Evolutionary conservation across 2,329 filamentous ascomycete genomes (phyloP).

Genomic region (Acephala macrosclerotiorum): DNA sequence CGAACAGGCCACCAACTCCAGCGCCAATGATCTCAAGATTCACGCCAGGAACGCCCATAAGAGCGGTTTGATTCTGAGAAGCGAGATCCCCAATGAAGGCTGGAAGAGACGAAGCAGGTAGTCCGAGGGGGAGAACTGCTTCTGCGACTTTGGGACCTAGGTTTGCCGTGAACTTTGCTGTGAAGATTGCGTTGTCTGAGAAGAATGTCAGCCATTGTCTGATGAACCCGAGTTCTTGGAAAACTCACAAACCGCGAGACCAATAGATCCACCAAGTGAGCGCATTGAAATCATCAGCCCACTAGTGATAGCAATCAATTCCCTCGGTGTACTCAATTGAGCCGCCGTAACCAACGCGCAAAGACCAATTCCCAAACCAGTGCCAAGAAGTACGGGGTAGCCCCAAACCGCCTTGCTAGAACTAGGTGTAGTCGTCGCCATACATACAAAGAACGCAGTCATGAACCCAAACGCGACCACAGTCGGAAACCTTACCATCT

Average conservation of each 20-base stretch:
- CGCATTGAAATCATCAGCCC: constrained; percentile 48
- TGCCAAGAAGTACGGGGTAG: constrained; percentile 47
- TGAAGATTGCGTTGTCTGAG: constrained; percentile 44
- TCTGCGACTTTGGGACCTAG: constrained; percentile 45
- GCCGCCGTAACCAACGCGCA: constrained; percentile 47
- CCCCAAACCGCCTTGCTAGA: constrained; percentile 46
- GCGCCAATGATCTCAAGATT: constrained; percentile 43
- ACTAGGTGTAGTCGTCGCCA: constrained; percentile 42
- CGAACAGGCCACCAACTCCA: constrained; percentile 39
- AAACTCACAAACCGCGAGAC: constrained; percentile 50
- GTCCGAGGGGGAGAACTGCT: constrained; percentile 43
- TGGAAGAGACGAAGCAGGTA: constrained; percentile 35
- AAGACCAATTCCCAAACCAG: constrained; percentile 46
- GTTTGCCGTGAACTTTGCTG: constrained; percentile 37
- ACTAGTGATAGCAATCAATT: constrained; percentile 45
- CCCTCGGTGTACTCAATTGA: constrained; percentile 48
- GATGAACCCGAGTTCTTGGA: no score
- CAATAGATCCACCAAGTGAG: constrained; percentile 56
- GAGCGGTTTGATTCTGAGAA: constrained; percentile 38
- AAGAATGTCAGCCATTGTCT: no score
- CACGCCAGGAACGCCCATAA: constrained; percentile 41
- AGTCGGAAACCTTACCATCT: constrained; percentile 44
- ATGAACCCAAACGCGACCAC: constrained; percentile 44
- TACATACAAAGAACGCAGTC: constrained; percentile 37
- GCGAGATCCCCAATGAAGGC: constrained; percentile 42